phyloP scores from a whole-genome alignment of 495 filamentous ascomycete genomes.

The Hypoxylon rickii region DNA sequence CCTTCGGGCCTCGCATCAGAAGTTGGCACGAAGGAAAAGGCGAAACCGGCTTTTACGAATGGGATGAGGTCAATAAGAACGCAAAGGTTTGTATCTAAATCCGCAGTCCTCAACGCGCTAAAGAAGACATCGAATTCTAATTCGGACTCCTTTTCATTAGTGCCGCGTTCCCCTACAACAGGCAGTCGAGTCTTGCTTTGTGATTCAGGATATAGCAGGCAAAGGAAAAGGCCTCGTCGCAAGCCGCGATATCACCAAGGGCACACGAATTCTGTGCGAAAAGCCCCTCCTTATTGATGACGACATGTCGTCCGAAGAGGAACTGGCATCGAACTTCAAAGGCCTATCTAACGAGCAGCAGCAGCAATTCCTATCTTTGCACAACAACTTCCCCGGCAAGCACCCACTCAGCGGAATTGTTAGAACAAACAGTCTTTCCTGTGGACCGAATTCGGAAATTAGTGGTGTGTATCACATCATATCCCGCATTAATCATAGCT shows the following conservation, averaged over 20 bases:
- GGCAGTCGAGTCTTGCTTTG: constrained; percentile 14
- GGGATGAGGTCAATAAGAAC: background rate
- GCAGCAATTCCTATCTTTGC: constrained; percentile 46
- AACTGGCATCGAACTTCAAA: constrained; percentile 40
- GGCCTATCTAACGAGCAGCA: constrained; percentile 42
- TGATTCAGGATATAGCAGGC: constrained; percentile 41
- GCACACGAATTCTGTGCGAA: constrained; percentile 49
- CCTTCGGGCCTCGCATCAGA: background rate
- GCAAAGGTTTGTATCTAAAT: too few species aligned
- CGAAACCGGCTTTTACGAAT: background rate
- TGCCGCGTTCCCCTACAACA: too few species aligned
- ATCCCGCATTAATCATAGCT: constrained; percentile 49
- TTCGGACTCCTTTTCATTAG: background rate
- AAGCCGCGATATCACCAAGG: constrained; percentile 41
- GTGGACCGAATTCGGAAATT: constrained; percentile 35
- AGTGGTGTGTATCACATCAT: constrained; percentile 45
- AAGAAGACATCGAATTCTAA: too few species aligned
- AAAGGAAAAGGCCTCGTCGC: constrained; percentile 48
- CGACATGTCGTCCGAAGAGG: constrained; percentile 31
- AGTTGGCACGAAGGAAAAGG: background rate
- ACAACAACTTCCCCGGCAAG: constrained; percentile 47
- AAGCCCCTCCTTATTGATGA: constrained; percentile 43
- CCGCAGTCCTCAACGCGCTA: too few species aligned
- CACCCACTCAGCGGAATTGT: constrained; percentile 44
- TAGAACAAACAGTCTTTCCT: constrained; percentile 46